Evolutionary conservation across 768 basidiomycete genomes (phyloP), one percentile per base, ranked within the genome.

Genomic region (Rhodotorula diobovata): DNA sequence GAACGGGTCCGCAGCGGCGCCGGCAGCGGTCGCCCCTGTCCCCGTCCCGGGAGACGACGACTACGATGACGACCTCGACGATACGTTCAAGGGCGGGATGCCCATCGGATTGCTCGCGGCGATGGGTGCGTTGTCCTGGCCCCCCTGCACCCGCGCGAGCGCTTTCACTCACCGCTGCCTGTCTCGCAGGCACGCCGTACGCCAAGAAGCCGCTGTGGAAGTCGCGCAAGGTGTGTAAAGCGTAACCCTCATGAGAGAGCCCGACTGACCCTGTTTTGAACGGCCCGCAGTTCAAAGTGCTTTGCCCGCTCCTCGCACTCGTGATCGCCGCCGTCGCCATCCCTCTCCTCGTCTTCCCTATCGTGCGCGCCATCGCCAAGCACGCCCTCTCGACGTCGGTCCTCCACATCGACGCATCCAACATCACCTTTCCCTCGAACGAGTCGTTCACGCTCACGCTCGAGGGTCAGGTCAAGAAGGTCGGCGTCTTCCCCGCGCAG

Each of bases 401-500:
- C 43, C 67, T 73, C 39, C 54, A 61, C 64, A 53, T 73, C 57
- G 37, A 58, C 37, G 61, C 62, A 4, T 66, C 64, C 39, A 73
- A 73, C 50, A 69, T 73, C 72, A 73, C 72, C 16, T 8, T 16
- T 2, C 68, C 68, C 14, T 59, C 68, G 34, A 73, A 73, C 68
- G 34, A 41, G 56, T 50, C 50, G 56, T 73, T 73, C 61, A 61
- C 59, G 25, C 68, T 73, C 50, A 70, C 72, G 8, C 72, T 73
- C 65, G 65, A 73, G 39, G 72, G 72, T 0, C 67, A 73, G 48
- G 87, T 87, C 39, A 82, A 85, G 32, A 88, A 90, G 76, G 86
- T 88, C 3, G 87, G 89, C 57, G 84, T 86, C 46, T 84, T 90
- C 77, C 79, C 84, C 21, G 88, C 89, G 15, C 84, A 81, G 64